Conservation (phyloP, 179 eudicot genomes). For the Silene vulgaris region DNA sequence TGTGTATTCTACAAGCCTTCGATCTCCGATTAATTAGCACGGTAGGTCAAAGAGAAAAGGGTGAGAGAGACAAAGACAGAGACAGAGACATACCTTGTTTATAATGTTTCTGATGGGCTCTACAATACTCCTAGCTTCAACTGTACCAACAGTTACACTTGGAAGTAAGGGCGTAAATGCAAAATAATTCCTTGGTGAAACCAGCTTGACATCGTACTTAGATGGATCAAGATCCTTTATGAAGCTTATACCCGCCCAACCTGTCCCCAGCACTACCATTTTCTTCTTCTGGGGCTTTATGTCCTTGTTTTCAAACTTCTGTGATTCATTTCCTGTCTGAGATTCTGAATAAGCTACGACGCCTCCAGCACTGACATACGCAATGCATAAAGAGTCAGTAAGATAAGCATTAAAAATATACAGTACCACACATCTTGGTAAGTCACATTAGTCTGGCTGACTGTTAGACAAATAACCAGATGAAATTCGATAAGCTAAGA, state of each 20-base stretch:
- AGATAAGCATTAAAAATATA: background rate
- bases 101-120: slow-evolving; percentile 78
- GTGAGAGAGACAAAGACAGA: no score
- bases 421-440: background rate
- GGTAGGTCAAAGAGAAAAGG: no score
- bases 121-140: slow-evolving; percentile 76
- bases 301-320: slow-evolving; percentile 25
- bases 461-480: background rate
- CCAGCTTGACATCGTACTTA: slow-evolving; percentile 64
- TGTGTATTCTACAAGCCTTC: no score
- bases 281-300: slow-evolving; percentile 47
- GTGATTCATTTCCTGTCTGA: slow-evolving; percentile 28
- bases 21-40: no score
- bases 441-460: background rate
- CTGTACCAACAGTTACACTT: slow-evolving; percentile 87
- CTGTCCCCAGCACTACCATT: slow-evolving; percentile 78
- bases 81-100: slow-evolving; percentile 46
- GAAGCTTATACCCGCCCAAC: slow-evolving; percentile 85
- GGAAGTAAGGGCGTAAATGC: slow-evolving; percentile 90
- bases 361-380: slow-evolving; percentile 52
- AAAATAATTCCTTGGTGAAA: slow-evolving; percentile 85
- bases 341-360: slow-evolving; percentile 60
- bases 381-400: slow-evolving; percentile 6
- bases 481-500: background rate
- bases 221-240: slow-evolving; percentile 62